Conservation (phyloP, 2,329 filamentous ascomycete genomes). For the Cercospora zeina region DNA sequence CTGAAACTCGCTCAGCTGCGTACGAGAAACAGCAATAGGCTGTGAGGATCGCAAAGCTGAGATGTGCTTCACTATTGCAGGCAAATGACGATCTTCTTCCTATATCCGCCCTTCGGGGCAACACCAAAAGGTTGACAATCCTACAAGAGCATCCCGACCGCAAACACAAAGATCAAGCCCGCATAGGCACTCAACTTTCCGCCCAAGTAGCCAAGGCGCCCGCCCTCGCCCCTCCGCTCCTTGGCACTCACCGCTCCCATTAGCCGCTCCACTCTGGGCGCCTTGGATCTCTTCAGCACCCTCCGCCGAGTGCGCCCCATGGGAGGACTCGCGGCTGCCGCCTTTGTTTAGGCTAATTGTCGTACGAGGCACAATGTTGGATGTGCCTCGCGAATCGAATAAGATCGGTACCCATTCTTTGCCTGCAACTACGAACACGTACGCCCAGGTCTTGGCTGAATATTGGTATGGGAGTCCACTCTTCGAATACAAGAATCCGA, state of each 20-base stretch:
- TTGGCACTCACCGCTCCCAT: background rate
- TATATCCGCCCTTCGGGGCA: no score
- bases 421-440: background rate
- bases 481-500: background rate
- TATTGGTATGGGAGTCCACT: background rate
- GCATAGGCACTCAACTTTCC: background rate
- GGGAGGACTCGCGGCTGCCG: background rate
- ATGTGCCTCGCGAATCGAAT: background rate
- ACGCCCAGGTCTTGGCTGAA: background rate
- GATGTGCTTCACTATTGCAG: no score
- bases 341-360: background rate
- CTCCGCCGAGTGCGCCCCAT: background rate
- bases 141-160: background rate
- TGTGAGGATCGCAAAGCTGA: no score
- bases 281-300: background rate
- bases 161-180: background rate
- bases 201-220: background rate
- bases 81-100: no score
- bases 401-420: background rate
- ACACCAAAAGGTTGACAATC: background rate
- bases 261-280: background rate
- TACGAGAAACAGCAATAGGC: no score
- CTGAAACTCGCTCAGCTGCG: no score
- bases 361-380: background rate
- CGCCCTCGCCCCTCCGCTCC: background rate